Conservation (phyloP, 1,139 yeast species). For the Geotrichum australiense region DNA sequence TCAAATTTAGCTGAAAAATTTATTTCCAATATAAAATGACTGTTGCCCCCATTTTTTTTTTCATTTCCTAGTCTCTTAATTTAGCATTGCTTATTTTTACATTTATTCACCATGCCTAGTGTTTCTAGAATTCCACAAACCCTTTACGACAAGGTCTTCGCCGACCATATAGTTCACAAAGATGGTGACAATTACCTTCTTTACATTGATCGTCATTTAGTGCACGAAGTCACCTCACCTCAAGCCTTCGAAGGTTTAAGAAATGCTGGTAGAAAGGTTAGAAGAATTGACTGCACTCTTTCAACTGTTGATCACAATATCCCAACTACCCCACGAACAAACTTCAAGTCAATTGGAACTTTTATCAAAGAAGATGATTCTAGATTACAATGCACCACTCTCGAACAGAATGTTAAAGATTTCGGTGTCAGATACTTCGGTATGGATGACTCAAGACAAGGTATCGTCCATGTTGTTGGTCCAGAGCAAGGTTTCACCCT, state of each 20-base stretch:
- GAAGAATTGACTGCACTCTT: slow-evolving; percentile 90
- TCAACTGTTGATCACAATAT: slow-evolving; percentile 98
- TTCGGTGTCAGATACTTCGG: slow-evolving; percentile 90
- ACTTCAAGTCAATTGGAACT: slow-evolving; percentile 65
- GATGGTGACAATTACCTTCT: slow-evolving; percentile 79
- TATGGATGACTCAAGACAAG: slow-evolving; percentile 89
- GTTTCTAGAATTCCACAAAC: slow-evolving; percentile 38
- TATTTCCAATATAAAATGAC: slow-evolving; percentile 1
- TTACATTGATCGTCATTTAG: slow-evolving; percentile 92
- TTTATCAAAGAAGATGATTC: slow-evolving; percentile 90
- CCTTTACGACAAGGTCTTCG: slow-evolving; percentile 91
- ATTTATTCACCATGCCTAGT: slow-evolving; percentile 24
- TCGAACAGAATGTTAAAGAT: slow-evolving; percentile 85
- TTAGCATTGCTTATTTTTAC: background rate
- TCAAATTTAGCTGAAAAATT: background rate
- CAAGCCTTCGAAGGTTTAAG: slow-evolving; percentile 95
- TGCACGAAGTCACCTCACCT: slow-evolving; percentile 97
- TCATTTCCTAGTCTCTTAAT: background rate
- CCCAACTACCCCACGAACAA: slow-evolving; percentile 78
- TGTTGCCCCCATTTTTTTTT: slow-evolving; percentile 1
- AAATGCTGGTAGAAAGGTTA: slow-evolving; percentile 78
- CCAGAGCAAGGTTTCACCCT: slow-evolving; percentile 98
- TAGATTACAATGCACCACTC: slow-evolving; percentile 81
- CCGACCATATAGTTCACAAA: slow-evolving; percentile 84
- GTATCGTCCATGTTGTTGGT: slow-evolving; percentile 96